Base-by-base conservation (phyloP, 192 early-diverging fungal species). In the Podochytrium sp. region DNA sequence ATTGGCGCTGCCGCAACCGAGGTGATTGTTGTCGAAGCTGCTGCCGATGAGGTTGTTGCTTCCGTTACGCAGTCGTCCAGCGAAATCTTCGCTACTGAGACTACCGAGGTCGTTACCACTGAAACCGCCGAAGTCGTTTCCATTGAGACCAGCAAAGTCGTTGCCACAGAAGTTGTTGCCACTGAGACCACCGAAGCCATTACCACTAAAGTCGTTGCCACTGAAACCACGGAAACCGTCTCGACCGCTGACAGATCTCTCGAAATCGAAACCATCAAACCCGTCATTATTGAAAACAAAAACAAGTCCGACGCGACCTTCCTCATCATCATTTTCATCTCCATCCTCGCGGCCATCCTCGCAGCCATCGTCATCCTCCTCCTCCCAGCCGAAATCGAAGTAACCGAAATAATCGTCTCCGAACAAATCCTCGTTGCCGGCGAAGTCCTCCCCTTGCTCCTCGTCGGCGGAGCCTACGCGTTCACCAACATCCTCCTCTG, bases 401-500 rank as follows among this genome's bases (percentile, higher is more conserved):
- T 47, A 14, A 29, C 29, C 25, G 63, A 47, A 30, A 27, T 47
- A 7, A 42, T 4, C 25, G 41, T 65, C n/a, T 38, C 29, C 27
- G 41, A 14, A 29, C 14, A 6, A 5, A 35, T 47, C 27, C 2
- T 34, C 7, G 42, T 29, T 25, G 63, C 63, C 30, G 41, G 63
- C 18, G 29, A 34, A n/a, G 18, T 39, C 38, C 18, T 47, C n/a
- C n/a, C 47, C 23, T 29, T 29, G 30, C 30, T 55, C 23, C 7
- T 55, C 52, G 20, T 55, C 30, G 63, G 25, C 32, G 43, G 43
- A 41, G 38, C 41, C 23, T 65, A 47, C 43, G n/a, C 42, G 7
- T 65, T 65, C 63, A 47, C 38, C n/a, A 65, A 41, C 63, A 30
- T 65, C 18, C 41, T 65, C 30, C n/a, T 65, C 20, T 35, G 63